These are phyloP conservation scores for Immersiella caudata DNA, from an alignment of 495 filamentous ascomycete genomes.

Conservation along the genomic window DNA sequence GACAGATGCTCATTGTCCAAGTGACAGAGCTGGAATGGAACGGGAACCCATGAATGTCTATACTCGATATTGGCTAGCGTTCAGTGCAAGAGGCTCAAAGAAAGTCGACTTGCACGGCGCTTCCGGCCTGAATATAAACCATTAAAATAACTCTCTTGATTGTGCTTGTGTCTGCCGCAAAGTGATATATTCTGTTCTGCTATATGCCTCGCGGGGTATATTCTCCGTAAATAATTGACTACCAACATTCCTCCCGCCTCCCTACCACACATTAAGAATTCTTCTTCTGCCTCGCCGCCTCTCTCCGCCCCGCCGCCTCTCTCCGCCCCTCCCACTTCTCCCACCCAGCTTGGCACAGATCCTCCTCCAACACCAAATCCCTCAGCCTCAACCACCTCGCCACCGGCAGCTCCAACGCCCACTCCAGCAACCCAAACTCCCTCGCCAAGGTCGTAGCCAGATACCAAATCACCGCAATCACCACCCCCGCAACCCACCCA, in stretches of 20 bases:
- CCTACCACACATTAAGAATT: conserved; percentile 44
- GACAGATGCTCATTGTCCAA: neutral
- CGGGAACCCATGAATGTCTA: neutral
- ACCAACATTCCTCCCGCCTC: neutral
- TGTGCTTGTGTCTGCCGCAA: neutral
- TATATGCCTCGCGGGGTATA: neutral
- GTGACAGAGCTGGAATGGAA: neutral
- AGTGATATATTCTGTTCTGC: neutral
- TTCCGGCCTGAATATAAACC: neutral
- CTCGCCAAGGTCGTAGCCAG: conserved; percentile 64
- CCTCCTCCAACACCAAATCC: conserved; percentile 87
- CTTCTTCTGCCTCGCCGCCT: conserved; percentile 69
- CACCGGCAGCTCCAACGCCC: conserved; percentile 68
- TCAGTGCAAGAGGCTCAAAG: neutral
- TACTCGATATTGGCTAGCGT: neutral
- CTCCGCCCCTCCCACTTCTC: conserved; percentile 72
- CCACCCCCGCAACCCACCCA: conserved; percentile 69
- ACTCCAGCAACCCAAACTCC: conserved; percentile 62
- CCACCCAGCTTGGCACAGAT: conserved; percentile 90
- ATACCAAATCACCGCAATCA: conserved; percentile 82
- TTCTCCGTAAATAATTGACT: neutral
- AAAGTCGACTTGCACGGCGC: neutral
- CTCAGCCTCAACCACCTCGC: conserved; percentile 68
- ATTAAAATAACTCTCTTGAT: neutral
- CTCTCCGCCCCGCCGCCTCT: conserved; percentile 60